These are phyloP conservation scores for Apiotrichum akiyoshidainum DNA, from an alignment of 1,284 basidiomycete genomes.

Conservation along the genomic window DNA sequence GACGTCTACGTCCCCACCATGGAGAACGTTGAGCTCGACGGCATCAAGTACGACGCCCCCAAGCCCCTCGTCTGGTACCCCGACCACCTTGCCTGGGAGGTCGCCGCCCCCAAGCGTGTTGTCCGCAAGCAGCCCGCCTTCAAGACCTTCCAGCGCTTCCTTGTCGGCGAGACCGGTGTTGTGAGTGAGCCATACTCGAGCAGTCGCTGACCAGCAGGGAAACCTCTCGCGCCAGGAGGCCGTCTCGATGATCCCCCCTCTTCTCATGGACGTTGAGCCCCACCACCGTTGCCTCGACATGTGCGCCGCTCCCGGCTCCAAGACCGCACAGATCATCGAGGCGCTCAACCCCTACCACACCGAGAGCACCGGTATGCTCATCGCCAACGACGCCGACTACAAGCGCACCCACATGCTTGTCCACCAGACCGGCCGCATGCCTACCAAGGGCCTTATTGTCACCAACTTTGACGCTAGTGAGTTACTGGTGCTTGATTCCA, in stretches of 20 bases:
- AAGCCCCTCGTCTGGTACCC: slow-evolving; percentile 90
- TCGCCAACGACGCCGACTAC: slow-evolving; percentile 62
- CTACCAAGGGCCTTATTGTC: slow-evolving; percentile 87
- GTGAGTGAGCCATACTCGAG: slow-evolving; percentile 53
- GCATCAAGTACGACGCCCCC: slow-evolving; percentile 63
- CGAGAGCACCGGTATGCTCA: slow-evolving; percentile 45
- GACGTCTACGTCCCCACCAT: slow-evolving; percentile 75
- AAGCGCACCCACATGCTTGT: slow-evolving; percentile 96
- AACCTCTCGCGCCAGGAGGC: slow-evolving; percentile 96
- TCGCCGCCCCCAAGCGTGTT: slow-evolving; percentile 85
- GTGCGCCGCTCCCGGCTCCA: slow-evolving; percentile 99
- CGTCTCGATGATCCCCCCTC: slow-evolving; percentile 96
- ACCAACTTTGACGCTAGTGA: slow-evolving; percentile 87
- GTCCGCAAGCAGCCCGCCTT: slow-evolving; percentile 89
- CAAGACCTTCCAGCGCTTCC: slow-evolving; percentile 91
- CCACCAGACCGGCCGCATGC: slow-evolving; percentile 92
- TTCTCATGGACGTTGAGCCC: slow-evolving; percentile 90
- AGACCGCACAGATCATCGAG: slow-evolving; percentile 55
- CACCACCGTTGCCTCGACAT: slow-evolving; percentile 88
- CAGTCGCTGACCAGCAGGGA: slow-evolving; percentile 58
- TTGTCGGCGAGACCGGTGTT: slow-evolving; percentile 97
- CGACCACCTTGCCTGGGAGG: slow-evolving; percentile 88
- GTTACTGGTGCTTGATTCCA: slow-evolving; percentile 11
- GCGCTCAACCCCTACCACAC: slow-evolving; percentile 50
- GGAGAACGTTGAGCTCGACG: slow-evolving; percentile 73